Conservation (phyloP, 2,329 filamentous ascomycete species). For the Orbilia oligospora region DNA sequence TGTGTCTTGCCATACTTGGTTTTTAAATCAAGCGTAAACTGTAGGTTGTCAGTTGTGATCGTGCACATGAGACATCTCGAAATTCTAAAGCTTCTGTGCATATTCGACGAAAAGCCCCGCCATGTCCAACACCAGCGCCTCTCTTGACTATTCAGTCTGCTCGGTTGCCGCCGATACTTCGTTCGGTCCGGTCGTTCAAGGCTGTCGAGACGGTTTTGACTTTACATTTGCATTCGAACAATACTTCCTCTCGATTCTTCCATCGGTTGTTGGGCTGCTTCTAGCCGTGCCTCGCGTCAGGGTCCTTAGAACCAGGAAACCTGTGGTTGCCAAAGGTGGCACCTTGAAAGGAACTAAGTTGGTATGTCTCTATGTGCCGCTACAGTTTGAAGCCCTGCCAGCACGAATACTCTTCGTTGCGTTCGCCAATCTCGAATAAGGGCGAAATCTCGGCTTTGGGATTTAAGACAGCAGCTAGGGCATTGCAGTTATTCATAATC, state of each 20-base stretch:
- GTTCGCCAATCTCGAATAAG: too few species aligned
- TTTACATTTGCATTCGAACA: constrained; percentile 53
- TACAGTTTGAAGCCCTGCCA: too few species aligned
- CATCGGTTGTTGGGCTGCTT: constrained; percentile 29
- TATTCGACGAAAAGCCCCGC: not conserved
- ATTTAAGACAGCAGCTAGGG: too few species aligned
- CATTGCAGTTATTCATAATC: too few species aligned
- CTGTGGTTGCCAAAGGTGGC: not conserved
- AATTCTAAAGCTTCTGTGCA: too few species aligned
- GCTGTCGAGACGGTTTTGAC: constrained; percentile 44
- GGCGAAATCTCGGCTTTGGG: too few species aligned
- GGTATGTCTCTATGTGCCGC: constrained; percentile 45
- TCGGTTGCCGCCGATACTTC: constrained; percentile 20
- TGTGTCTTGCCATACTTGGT: constrained; percentile 28
- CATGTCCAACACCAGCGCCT: constrained; percentile 13
- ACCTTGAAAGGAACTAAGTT: constrained; percentile 21
- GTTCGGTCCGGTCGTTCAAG: constrained; percentile 38
- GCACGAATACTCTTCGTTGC: too few species aligned
- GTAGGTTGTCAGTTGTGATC: constrained; percentile 38
- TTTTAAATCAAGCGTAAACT: constrained; percentile 18
- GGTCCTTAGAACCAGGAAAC: constrained; percentile 14
- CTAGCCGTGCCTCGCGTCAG: constrained; percentile 18
- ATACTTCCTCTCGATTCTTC: constrained; percentile 42
- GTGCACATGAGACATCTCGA: too few species aligned
- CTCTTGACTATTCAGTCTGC: constrained; percentile 1